phyloP scores from a whole-genome alignment of 2,329 filamentous ascomycete species.

The Diplodia scrobiculata region DNA sequence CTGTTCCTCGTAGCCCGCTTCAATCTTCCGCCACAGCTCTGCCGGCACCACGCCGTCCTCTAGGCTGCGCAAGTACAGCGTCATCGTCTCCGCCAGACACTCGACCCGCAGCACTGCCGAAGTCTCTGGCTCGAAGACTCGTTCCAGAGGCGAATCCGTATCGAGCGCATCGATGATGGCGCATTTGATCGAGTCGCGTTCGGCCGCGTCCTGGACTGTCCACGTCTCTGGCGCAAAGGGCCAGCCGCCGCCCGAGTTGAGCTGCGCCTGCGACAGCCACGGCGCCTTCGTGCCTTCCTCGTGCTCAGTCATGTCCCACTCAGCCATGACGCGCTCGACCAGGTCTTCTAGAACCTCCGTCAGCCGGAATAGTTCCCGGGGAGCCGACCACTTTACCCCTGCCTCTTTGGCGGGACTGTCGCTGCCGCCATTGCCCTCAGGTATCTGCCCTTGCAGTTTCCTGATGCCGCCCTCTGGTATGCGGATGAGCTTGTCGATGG shows the following conservation, averaged over 20 bases:
- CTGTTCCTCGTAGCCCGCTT: conserved; percentile 53
- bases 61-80: conserved; percentile 73
- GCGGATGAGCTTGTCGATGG: conserved; percentile 82
- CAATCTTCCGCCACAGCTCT: conserved; percentile 69
- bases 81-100: conserved; percentile 67
- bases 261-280: conserved; percentile 46
- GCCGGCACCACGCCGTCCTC: conserved; percentile 76
- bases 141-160: conserved; percentile 62
- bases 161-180: conserved; percentile 69
- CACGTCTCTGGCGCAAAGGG: conserved; percentile 60
- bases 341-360: conserved; percentile 74
- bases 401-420: conserved; percentile 31
- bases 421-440: conserved; percentile 39
- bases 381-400: conserved; percentile 74
- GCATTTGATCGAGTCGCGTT: conserved; percentile 50
- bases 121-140: conserved; percentile 61
- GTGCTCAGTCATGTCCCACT: conserved; percentile 62
- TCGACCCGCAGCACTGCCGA: conserved; percentile 71
- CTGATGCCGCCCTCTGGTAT: conserved; percentile 79
- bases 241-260: conserved; percentile 50
- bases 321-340: conserved; percentile 60
- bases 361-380: conserved; percentile 84
- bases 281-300: conserved; percentile 46
- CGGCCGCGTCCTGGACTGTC: conserved; percentile 45
- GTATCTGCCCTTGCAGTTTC: conserved; percentile 63